These are phyloP conservation scores for Apophysomyces variabilis DNA, from an alignment of 371 early-diverging fungal species.

Conservation along the genomic window DNA sequence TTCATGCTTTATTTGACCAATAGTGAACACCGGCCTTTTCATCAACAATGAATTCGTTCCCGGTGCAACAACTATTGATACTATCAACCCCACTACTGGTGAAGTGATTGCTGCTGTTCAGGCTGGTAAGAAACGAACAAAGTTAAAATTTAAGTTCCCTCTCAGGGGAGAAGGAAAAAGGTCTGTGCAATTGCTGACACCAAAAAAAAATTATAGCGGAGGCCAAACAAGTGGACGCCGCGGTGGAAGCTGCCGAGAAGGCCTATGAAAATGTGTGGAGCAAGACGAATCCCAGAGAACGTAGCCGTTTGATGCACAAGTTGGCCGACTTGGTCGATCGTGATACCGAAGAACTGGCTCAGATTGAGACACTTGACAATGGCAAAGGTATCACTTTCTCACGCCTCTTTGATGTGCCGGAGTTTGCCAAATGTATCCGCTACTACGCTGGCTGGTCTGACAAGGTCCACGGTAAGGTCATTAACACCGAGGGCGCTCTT, in stretches of 20 bases:
- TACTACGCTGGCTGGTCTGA: constrained; percentile 88
- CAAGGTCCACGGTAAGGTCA: constrained; percentile 66
- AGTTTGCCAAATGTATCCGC: constrained; percentile 56
- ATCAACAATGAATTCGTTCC: constrained; percentile 59
- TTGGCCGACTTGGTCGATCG: constrained; percentile 50
- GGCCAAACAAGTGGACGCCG: constrained; percentile 48
- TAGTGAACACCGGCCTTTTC: constrained; percentile 59
- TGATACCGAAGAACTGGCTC: constrained; percentile 47
- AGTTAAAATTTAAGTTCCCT: too few relatives aligned
- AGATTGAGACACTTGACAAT: constrained; percentile 52
- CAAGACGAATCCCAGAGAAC: constrained; percentile 31
- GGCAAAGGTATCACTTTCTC: constrained; percentile 54
- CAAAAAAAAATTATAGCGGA: constrained; percentile 33
- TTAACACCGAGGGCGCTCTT: constrained; percentile 48
- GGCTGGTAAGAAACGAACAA: constrained; percentile 36
- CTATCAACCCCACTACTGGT: constrained; percentile 53
- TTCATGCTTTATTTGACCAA: too few relatives aligned
- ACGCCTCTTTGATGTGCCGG: constrained; percentile 59
- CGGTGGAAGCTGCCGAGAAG: constrained; percentile 52
- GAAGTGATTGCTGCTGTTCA: constrained; percentile 47
- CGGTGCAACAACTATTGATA: constrained; percentile 49
- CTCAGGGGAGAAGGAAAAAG: not conserved
- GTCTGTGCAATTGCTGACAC: not conserved
- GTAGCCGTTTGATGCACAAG: constrained; percentile 51
- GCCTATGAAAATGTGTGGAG: constrained; percentile 54